These are phyloP conservation scores for Panaeolus cyanescens DNA, from an alignment of 768 basidiomycete genomes.

Conservation along the genomic window DNA sequence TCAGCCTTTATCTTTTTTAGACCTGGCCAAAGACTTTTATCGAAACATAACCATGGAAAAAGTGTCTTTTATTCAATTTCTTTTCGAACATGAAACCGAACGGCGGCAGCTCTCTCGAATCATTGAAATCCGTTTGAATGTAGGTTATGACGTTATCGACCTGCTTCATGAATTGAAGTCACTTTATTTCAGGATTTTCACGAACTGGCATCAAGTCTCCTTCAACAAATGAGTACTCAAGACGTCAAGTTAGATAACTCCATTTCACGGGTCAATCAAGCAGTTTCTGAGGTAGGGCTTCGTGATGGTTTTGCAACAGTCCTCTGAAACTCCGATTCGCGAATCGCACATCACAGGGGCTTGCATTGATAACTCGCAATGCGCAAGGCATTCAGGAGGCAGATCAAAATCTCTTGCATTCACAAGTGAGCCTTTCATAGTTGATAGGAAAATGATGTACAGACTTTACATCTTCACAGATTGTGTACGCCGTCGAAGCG, in stretches of 20 bases:
- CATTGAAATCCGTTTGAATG: not conserved
- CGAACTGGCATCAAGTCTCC: not conserved
- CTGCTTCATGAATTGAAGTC: not conserved
- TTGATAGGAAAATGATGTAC: not conserved
- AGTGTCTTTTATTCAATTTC: slow-evolving; percentile 44
- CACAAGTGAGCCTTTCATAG: not conserved
- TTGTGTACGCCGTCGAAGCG: not conserved
- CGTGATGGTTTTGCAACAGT: not conserved
- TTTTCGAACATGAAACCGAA: slow-evolving; percentile 27
- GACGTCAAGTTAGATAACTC: not conserved
- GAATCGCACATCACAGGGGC: not conserved
- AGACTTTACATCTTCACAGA: not conserved
- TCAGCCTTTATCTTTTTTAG: slow-evolving; percentile 6
- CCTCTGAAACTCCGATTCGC: not conserved
- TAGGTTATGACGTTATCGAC: not conserved
- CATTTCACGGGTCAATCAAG: not conserved
- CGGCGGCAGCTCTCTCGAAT: not conserved
- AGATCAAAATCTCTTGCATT: not conserved
- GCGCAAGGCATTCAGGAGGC: not conserved
- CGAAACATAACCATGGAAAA: slow-evolving; percentile 65
- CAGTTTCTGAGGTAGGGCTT: not conserved
- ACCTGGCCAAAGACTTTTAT: slow-evolving; percentile 62
- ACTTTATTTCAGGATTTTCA: not conserved
- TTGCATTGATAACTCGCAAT: not conserved
- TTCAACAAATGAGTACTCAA: not conserved